Evolutionary conservation across 441 rosid genomes (phyloP), one percentile per base, ranked within the genome.

Genomic region (Euphorbia corollata): DNA sequence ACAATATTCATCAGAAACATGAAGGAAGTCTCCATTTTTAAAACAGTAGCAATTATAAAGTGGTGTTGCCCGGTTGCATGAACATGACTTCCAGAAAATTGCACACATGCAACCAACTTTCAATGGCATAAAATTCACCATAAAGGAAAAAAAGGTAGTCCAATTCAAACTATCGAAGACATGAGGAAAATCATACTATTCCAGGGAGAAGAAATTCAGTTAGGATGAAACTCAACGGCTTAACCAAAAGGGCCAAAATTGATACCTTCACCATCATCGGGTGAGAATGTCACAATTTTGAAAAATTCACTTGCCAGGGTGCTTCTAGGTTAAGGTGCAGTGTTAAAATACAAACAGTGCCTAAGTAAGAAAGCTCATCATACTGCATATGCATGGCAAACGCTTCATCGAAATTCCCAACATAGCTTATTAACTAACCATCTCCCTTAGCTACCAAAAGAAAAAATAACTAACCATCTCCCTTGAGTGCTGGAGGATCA

Each of bases 391-490:
- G 34, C 11, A 48, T 30, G 41, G 24, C 36, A 59, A 59, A 58
- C 16, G 19, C 32, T 10, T 3, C 41, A 64, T 43, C 9, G 7
- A 36, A 36, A 5, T 36, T 36, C 8, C 41, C 41, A 36, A 36
- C 41, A 36, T 51, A 6, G 2, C 7, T 11, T 16, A 36, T 4
- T 13, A n/a, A 82, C 94, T 43, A 74, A 94, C 99, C 90, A 78
- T 95, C 99, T 85, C 99, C 99, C 76, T 84, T 88, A n/a, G n/a
- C n/a, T n/a, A n/a, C n/a, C n/a, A n/a, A n/a, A n/a, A n/a, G n/a
- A n/a, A n/a, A n/a, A n/a, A n/a, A n/a, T 13, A n/a, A 82, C 94
- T 43, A 74, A 94, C 99, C 90, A 78, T 95, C 99, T 85, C 99
- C 99, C 76, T 84, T 88, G 50, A 84, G 85, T 10, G 82, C 71